Conservation (phyloP, 2,329 filamentous ascomycete genomes). For the Annulohypoxylon truncatum region DNA sequence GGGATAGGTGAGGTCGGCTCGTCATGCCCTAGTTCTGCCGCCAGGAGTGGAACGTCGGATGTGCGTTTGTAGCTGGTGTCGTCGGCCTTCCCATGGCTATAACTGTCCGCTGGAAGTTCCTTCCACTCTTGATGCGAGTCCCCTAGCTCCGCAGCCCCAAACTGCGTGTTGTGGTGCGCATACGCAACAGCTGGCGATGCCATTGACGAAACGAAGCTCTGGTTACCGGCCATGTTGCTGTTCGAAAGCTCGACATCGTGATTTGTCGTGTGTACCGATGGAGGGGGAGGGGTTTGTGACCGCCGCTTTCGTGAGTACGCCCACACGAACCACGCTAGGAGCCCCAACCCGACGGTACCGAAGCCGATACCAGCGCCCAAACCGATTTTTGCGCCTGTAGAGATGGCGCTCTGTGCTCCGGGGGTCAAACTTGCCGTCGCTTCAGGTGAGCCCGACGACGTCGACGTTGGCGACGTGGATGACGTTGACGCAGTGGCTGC, state of each 20-base stretch:
- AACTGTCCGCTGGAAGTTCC: conserved; percentile 20
- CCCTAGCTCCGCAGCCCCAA: conserved; percentile 38
- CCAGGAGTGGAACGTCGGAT: conserved; percentile 39
- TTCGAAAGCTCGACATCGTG: conserved; percentile 33
- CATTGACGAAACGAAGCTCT: conserved; percentile 5
- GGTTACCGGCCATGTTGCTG: neutral
- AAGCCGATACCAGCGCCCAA: conserved; percentile 54
- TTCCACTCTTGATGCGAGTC: conserved; percentile 30
- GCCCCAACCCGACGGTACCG: conserved; percentile 41
- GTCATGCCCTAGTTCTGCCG: conserved; percentile 37
- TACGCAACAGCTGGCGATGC: conserved; percentile 26
- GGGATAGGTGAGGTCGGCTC: conserved; percentile 6
- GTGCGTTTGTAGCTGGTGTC: conserved; percentile 17
- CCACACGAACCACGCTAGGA: conserved; percentile 48
- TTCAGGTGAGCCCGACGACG: conserved; percentile 22
- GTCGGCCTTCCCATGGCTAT: conserved; percentile 13
- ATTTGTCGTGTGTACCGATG: neutral
- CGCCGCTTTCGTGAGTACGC: conserved; percentile 42
- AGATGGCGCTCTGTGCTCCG: conserved; percentile 43
- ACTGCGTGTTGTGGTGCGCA: conserved; percentile 44
- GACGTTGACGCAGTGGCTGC: conserved; percentile 38
- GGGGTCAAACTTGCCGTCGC: conserved; percentile 22
- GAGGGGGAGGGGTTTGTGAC: neutral
- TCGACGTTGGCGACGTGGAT: conserved; percentile 31
- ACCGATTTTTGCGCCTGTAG: conserved; percentile 54